Conservation (phyloP, 306 rosid species). For the Luffa acutangula region DNA sequence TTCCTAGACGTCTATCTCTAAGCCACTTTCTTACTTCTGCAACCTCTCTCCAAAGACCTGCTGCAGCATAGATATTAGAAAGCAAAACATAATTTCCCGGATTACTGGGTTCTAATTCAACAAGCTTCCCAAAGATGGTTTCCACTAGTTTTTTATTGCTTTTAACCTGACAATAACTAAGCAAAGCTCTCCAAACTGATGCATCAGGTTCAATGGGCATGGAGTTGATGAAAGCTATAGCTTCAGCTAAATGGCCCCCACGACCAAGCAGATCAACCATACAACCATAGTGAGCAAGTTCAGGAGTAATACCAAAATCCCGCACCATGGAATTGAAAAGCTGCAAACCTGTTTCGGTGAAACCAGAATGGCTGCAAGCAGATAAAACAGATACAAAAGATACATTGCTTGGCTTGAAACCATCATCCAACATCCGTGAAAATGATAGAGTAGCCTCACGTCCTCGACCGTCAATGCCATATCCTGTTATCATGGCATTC, state of each 20-base stretch:
- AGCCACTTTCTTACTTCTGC: conserved; percentile 23
- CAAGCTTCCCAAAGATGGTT: conserved; percentile 25
- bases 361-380: conserved; percentile 43
- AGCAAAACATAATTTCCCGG: conserved; percentile 32
- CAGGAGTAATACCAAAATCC: conserved; percentile 27
- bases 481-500: conserved; percentile 40
- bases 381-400: conserved; percentile 34
- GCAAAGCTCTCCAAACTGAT: conserved; percentile 44
- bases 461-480: conserved; percentile 29
- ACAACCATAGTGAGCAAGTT: conserved; percentile 38
- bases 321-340: conserved; percentile 28
- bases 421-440: conserved; percentile 22
- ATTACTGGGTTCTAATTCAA: conserved; percentile 34
- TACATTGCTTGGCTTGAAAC: conserved; percentile 22
- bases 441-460: conserved; percentile 28
- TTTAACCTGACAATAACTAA: conserved; percentile 28
- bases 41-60: conserved; percentile 30
- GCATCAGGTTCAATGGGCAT: conserved; percentile 32
- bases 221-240: conserved; percentile 24
- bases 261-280: conserved; percentile 43
- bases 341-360: conserved; percentile 25
- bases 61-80: conserved; percentile 37
- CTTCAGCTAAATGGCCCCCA: conserved; percentile 29
- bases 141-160: conserved; percentile 16
- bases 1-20: conserved; percentile 24